phyloP scores from a whole-genome alignment of 495 filamentous ascomycete genomes.

The Podospora pseudocomata region DNA sequence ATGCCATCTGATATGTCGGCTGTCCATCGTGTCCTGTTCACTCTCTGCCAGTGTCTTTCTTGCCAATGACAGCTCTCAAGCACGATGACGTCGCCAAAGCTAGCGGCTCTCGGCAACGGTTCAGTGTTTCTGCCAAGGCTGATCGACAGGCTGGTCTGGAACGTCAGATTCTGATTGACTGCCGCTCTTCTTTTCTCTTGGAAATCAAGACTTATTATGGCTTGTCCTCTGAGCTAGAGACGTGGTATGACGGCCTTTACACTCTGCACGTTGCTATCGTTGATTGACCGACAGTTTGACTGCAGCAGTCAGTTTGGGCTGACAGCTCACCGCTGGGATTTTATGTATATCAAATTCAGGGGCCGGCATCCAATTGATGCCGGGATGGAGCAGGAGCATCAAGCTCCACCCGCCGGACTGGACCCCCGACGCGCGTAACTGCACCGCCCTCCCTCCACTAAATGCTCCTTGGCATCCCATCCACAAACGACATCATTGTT shows the following conservation, averaged over 20 bases:
- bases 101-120: slow-evolving; percentile 7
- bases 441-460: background rate
- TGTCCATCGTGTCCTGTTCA: background rate
- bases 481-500: slow-evolving; percentile 7
- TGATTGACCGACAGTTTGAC: background rate
- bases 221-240: too few relatives aligned
- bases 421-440: slow-evolving; percentile 7
- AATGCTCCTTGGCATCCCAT: background rate
- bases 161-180: background rate
- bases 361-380: slow-evolving; percentile 15
- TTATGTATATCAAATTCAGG: slow-evolving; percentile 5
- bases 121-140: slow-evolving; percentile 6
- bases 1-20: background rate
- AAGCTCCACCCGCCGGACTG: slow-evolving; percentile 16
- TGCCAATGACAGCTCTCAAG: background rate
- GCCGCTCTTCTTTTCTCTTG: background rate
- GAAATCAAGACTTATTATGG: background rate
- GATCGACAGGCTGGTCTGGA: slow-evolving; percentile 8
- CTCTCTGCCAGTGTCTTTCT: background rate
- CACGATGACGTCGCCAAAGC: slow-evolving; percentile 8
- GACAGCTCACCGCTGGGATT: background rate
- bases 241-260: too few relatives aligned
- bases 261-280: background rate
- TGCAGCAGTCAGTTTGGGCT: background rate
- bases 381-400: slow-evolving; percentile 4